Evolutionary conservation across 2,329 filamentous ascomycete species (phyloP).

Genomic region (Coniochaeta prunicola): DNA sequence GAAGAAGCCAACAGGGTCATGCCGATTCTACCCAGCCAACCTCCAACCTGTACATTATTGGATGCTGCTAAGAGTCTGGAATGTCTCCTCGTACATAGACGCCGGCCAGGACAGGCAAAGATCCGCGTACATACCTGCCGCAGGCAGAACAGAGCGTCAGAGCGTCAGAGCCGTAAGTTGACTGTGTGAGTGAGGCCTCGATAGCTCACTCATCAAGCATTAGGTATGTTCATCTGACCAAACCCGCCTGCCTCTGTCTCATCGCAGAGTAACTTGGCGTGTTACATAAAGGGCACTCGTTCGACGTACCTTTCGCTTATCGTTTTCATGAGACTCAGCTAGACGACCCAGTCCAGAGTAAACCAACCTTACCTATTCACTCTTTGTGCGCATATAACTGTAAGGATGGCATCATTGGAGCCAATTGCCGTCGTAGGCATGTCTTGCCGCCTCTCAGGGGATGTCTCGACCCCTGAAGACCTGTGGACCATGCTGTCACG

Average conservation of each 20-base stretch:
- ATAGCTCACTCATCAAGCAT: neutral
- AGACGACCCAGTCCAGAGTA: neutral
- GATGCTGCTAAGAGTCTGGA: neutral
- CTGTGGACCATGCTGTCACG: constrained; percentile 23
- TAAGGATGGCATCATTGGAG: neutral
- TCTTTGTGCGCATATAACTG: neutral
- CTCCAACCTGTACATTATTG: neutral
- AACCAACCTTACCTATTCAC: neutral
- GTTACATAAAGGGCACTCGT: neutral
- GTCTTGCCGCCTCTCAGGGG: constrained; percentile 21
- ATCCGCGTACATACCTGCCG: neutral
- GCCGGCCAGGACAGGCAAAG: neutral
- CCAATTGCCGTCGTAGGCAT: constrained; percentile 25
- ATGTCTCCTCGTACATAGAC: neutral
- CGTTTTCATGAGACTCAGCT: neutral
- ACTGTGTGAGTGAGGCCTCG: neutral
- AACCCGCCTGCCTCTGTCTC: neutral
- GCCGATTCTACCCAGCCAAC: neutral
- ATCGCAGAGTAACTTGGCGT: neutral
- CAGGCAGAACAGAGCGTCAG: too few relatives aligned
- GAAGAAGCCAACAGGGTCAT: neutral
- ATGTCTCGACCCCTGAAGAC: constrained; percentile 20
- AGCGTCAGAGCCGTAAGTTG: neutral
- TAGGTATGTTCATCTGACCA: neutral
- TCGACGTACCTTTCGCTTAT: neutral